Percentiles rank a stretch among this genome's conserved stretches.
Evolutionary conservation across 192 early-diverging fungal species (phyloP).

Genomic region (Backusella tuberculispora): DNA sequence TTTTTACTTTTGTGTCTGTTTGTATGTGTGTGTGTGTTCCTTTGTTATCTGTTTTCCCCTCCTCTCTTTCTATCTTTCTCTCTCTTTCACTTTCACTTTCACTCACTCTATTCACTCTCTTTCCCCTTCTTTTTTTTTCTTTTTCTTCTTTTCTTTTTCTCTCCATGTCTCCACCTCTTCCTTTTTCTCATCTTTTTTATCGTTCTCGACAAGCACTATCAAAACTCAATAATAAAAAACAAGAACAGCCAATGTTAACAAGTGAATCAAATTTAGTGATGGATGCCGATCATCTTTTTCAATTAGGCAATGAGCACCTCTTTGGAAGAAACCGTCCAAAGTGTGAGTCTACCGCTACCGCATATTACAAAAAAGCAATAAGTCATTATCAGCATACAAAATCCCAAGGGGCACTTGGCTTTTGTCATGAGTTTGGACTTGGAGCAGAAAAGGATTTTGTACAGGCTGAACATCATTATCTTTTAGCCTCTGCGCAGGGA

Average conservation of each 20-base stretch:
- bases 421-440: constrained; percentile 87
- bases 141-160: background rate
- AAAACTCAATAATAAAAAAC: constrained; percentile 10
- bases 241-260: background rate
- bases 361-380: constrained; percentile 56
- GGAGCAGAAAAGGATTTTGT: constrained; percentile 66
- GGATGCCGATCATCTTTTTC: constrained; percentile 26
- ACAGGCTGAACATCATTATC: constrained; percentile 67
- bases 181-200: constrained; percentile 15
- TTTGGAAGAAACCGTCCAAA: constrained; percentile 55
- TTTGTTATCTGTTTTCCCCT: constrained; percentile 8
- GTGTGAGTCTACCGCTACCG: constrained; percentile 54
- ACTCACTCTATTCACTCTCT: constrained; percentile 10
- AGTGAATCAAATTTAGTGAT: background rate
- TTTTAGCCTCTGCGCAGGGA: constrained; percentile 61
- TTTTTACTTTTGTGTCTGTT: constrained; percentile 1
- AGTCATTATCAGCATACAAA: constrained; percentile 42
- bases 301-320: constrained; percentile 40
- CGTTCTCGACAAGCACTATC: constrained; percentile 26
- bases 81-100: constrained; percentile 3
- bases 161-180: constrained; percentile 22
- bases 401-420: constrained; percentile 70
- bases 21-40: background rate
- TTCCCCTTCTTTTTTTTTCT: constrained; percentile 5
- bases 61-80: background rate